Evolutionary conservation across 306 rosid species (phyloP).

Genomic region (Sicyos baderoa): DNA sequence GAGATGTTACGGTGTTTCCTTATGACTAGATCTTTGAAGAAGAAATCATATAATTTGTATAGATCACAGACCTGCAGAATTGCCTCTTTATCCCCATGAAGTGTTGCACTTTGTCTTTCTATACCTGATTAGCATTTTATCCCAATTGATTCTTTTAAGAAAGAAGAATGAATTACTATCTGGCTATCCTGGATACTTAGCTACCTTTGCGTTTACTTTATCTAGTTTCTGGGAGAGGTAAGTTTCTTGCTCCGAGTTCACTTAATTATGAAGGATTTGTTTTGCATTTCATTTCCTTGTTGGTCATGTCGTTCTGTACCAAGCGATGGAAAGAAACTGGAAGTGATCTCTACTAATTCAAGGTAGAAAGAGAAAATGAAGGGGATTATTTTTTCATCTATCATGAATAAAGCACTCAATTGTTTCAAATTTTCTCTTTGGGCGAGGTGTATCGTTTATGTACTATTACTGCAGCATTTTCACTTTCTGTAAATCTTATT

Average conservation of each 20-base stretch:
- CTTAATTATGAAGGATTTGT: background rate
- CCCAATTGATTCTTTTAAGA: background rate
- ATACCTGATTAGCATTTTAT: background rate
- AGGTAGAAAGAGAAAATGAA: background rate
- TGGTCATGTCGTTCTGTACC: background rate
- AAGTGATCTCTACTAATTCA: background rate
- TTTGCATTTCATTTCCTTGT: background rate
- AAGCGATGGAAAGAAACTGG: background rate
- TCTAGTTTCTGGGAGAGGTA: background rate
- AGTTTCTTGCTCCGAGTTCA: no score
- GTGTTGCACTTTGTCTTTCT: background rate
- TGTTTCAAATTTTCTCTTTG: background rate
- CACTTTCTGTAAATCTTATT: background rate
- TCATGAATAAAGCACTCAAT: background rate
- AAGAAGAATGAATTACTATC: constrained; percentile 6
- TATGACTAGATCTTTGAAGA: background rate
- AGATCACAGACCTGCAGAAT: background rate
- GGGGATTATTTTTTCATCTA: background rate
- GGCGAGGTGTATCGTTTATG: background rate
- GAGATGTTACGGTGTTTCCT: background rate
- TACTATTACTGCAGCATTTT: background rate
- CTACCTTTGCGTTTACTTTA: background rate
- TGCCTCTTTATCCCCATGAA: background rate
- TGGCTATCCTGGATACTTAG: background rate
- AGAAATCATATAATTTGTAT: background rate